phyloP scores from a whole-genome alignment of 176 grass and related monocot species.

The Elaeis guineensis region DNA sequence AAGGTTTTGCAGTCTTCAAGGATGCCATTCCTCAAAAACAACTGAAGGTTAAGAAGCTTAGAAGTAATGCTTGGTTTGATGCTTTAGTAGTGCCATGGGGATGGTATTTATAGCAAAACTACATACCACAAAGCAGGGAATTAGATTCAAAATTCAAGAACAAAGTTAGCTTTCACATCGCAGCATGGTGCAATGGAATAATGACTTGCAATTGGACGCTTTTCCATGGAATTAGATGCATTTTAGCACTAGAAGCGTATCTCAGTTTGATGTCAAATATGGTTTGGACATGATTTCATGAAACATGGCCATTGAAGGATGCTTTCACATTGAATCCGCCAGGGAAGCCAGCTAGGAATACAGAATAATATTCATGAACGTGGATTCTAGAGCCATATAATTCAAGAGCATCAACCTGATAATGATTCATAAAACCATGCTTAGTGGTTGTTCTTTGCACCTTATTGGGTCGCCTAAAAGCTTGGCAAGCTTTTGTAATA shows the following conservation, averaged over 20 bases:
- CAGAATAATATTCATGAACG: too few species aligned
- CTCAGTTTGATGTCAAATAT: neutral
- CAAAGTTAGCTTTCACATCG: constrained; percentile 68
- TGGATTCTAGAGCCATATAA: too few species aligned
- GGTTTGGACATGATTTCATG: too few species aligned
- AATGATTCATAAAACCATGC: too few species aligned
- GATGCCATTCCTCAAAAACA: constrained; percentile 44
- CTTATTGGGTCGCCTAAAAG: too few species aligned
- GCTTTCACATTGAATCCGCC: too few species aligned
- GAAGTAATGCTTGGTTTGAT: constrained; percentile 24
- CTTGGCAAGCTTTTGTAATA: too few species aligned
- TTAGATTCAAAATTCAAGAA: constrained; percentile 36
- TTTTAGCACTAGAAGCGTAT: constrained; percentile 17
- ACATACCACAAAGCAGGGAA: constrained; percentile 10
- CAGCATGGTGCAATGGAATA: constrained; percentile 32
- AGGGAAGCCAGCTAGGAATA: too few species aligned
- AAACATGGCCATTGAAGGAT: too few species aligned
- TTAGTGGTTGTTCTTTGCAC: too few species aligned
- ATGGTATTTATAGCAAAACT: constrained; percentile 57
- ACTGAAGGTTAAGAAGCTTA: constrained; percentile 13
- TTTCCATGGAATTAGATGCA: constrained; percentile 15
- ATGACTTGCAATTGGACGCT: constrained; percentile 16
- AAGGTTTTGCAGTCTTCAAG: constrained; percentile 43
- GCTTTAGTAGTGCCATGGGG: neutral
- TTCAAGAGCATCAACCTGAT: too few species aligned